Percentiles rank a stretch among this genome's conserved stretches.
Evolutionary conservation across 2,329 filamentous ascomycete species (phyloP).

Genomic region (Monascus ruber): DNA sequence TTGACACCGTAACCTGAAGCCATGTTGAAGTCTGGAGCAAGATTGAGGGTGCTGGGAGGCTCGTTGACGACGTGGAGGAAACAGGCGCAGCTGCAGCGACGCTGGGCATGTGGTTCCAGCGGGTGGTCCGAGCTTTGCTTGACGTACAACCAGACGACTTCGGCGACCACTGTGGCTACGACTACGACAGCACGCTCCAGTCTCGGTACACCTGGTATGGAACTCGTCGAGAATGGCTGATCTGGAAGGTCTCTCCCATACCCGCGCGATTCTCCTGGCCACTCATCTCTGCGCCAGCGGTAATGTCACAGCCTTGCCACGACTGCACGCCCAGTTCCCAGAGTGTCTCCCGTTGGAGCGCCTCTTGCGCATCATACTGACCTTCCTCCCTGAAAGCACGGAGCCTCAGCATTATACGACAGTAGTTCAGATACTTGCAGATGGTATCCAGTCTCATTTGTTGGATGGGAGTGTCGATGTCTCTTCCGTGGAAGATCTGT

Average conservation of each 20-base stretch:
- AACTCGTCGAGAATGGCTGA: conserved; percentile 23
- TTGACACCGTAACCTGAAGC: conserved; percentile 44
- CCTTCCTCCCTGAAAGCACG: conserved; percentile 48
- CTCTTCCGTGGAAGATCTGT: conserved; percentile 37
- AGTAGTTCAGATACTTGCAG: conserved; percentile 38
- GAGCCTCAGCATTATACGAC: conserved; percentile 40
- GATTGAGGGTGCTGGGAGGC: conserved; percentile 8
- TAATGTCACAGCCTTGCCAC: conserved; percentile 41
- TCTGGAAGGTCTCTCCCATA: conserved; percentile 36
- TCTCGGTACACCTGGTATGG: conserved; percentile 6
- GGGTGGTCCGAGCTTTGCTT: neutral
- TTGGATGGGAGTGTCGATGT: conserved; percentile 32
- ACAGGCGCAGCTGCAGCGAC: conserved; percentile 9
- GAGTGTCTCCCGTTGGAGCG: conserved; percentile 41
- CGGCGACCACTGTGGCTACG: neutral
- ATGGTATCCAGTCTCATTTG: conserved; percentile 14
- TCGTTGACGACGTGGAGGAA: conserved; percentile 12
- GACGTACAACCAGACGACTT: neutral
- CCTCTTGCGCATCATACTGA: conserved; percentile 48
- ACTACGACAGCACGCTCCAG: conserved; percentile 7
- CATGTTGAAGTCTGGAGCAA: conserved; percentile 25
- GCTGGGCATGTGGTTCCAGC: neutral
- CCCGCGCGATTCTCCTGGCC: conserved; percentile 48
- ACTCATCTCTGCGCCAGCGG: conserved; percentile 45
- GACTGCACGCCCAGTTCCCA: conserved; percentile 38